Evolutionary conservation across 768 basidiomycete species (phyloP), one percentile per base, ranked within the genome.

Genomic region (Collybia sp.): DNA sequence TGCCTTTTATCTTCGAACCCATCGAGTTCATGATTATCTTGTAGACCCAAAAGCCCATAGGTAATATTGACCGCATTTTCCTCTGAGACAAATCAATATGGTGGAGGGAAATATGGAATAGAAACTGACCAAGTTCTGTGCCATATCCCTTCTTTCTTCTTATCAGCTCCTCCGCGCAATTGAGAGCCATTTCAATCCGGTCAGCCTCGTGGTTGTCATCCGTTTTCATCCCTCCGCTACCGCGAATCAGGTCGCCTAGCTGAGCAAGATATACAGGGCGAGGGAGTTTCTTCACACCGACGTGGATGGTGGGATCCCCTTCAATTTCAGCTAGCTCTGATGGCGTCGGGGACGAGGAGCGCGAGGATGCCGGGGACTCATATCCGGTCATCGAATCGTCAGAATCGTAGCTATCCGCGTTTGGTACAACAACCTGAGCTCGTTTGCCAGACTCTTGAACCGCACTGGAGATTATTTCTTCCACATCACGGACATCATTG

Each of bases 241-340:
- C 74, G 30, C 85, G 77, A n/a, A 98, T 67, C 55, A 96, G 68
- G 41, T 80, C 80, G 3, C 82, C 82, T 4, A 99, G 72, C 58
- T 97, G 93, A 6, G 77, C 77, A 11, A 98, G 79, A 62, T 97
- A 99, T 8, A 98, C 89, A 0, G 96, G 96, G 13, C 82, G 76
- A n/a, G 74, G 59, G 12, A 87, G 72, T 55, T 84, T 91, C 65
- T 83, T 84, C 30, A 65, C 65, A 6, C 82, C 83, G 6, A 88
- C 73, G 40, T 76, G 80, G 31, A 95, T 67, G 1, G 88, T 84
- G 0, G 94, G 94, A 53, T 97, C 93, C 43, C 77, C 82, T 57
- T 88, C 89, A 30, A 90, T 84, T 57, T 89, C 92, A 15, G 76
- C 85, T 6, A 94, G 78, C 53, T 89, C 87, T 2, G 82, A 82